Conservation (phyloP, 139 green algal species). For the Pseudopediastrum boryanum region DNA sequence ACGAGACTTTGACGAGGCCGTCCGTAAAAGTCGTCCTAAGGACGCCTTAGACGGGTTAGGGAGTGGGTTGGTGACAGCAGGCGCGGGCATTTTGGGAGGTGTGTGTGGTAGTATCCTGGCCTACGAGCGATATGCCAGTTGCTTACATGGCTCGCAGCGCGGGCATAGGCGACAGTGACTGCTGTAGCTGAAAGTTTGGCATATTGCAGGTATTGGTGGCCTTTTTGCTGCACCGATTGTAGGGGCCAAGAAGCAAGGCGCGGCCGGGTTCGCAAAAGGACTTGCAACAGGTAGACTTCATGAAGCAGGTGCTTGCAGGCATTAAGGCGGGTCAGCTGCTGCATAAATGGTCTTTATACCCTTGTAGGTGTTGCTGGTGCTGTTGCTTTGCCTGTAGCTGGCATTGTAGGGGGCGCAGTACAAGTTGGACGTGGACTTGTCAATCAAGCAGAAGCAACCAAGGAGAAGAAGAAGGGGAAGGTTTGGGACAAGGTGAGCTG, state of each 20-base stretch:
- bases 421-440: conserved; percentile 65
- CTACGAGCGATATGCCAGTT: no score
- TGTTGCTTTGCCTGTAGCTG: conserved; percentile 82
- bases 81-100: conserved; percentile 20
- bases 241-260: conserved; percentile 69
- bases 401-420: conserved; percentile 66
- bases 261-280: conserved; percentile 79
- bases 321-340: no score
- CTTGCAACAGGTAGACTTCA: conserved; percentile 59
- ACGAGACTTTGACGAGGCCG: conserved; percentile 24
- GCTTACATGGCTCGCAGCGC: no score
- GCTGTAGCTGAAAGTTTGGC: conserved; percentile 44
- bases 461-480: conserved; percentile 53
- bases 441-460: conserved; percentile 82
- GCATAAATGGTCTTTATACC: no score
- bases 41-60: conserved; percentile 22
- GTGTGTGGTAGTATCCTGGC: no score
- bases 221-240: conserved; percentile 79
- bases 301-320: conserved; percentile 30
- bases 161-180: no score
- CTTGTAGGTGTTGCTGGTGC: conserved; percentile 66
- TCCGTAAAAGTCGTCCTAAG: conserved; percentile 21
- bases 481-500: conserved; percentile 79
- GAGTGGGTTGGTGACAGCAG: conserved; percentile 28
- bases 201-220: conserved; percentile 55